Conservation (phyloP, 495 filamentous ascomycete genomes). For the Rostrohypoxylon terebratum region DNA sequence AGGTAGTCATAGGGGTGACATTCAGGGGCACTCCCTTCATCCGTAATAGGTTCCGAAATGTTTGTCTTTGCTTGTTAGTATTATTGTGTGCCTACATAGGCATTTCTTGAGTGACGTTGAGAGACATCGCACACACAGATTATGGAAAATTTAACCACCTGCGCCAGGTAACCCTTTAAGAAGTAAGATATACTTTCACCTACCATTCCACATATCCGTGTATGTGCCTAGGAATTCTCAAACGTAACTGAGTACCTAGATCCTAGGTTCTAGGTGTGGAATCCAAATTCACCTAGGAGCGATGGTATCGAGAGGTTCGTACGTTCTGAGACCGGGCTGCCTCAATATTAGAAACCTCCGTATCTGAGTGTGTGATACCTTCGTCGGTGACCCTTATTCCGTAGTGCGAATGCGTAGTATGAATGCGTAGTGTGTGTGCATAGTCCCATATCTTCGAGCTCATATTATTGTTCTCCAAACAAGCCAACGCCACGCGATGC, state of each 20-base stretch:
- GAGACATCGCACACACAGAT: not conserved
- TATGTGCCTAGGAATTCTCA: not conserved
- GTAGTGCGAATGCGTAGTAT: not conserved
- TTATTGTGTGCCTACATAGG: not conserved
- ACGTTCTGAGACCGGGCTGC: not conserved
- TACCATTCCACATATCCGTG: not conserved
- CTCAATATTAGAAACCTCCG: not conserved
- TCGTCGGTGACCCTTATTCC: constrained; percentile 2
- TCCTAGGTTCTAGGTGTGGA: too few species aligned
- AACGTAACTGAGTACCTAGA: not conserved
- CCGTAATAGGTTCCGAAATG: not conserved
- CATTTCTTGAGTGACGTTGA: not conserved
- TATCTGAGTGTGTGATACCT: not conserved
- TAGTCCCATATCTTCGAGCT: not conserved
- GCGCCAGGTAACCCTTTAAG: not conserved
- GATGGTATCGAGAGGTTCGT: not conserved
- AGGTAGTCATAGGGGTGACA: not conserved
- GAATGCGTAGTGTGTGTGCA: not conserved
- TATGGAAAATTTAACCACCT: not conserved
- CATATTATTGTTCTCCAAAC: constrained; percentile 25
- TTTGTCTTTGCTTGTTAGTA: not conserved
- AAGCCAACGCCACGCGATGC: constrained; percentile 42
- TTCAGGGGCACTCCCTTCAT: constrained; percentile 15
- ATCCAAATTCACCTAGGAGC: not conserved
- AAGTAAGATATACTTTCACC: not conserved